These are phyloP conservation scores for Pterulicium gracile DNA, from an alignment of 1,284 basidiomycete genomes.

Conservation along the genomic window DNA sequence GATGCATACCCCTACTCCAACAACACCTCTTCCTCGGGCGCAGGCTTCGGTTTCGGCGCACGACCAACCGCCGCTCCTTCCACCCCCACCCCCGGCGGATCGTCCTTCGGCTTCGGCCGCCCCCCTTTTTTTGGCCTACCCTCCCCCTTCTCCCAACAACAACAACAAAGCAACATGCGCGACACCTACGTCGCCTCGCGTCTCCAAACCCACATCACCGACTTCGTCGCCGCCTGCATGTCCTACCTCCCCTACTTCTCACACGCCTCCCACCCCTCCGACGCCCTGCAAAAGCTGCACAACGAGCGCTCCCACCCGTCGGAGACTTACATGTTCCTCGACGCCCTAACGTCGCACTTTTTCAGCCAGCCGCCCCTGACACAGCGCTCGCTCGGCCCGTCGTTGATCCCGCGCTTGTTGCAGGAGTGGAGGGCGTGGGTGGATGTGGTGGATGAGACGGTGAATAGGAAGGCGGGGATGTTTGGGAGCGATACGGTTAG, in stretches of 20 bases:
- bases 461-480: slow-evolving; percentile 69
- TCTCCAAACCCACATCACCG: slow-evolving; percentile 60
- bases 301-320: slow-evolving; percentile 56
- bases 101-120: slow-evolving; percentile 39
- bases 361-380: slow-evolving; percentile 55
- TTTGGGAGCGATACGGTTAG: slow-evolving; percentile 59
- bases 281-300: slow-evolving; percentile 35
- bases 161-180: slow-evolving; percentile 44
- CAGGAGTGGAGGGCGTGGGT: slow-evolving; percentile 74
- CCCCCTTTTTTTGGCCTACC: slow-evolving; percentile 17
- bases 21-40: not conserved
- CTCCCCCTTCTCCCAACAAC: slow-evolving; percentile 9
- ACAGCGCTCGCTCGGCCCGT: slow-evolving; percentile 43
- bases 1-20: slow-evolving; percentile 76
- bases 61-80: slow-evolving; percentile 14
- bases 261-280: slow-evolving; percentile 28
- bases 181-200: slow-evolving; percentile 67
- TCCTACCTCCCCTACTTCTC: slow-evolving; percentile 80
- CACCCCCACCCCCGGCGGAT: slow-evolving; percentile 10
- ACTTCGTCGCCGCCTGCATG: slow-evolving; percentile 62
- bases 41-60: slow-evolving; percentile 2
- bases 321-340: slow-evolving; percentile 64
- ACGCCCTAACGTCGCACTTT: slow-evolving; percentile 55
- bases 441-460: slow-evolving; percentile 50
- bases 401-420: slow-evolving; percentile 47